Conservation (phyloP, 257 asterid genomes). For the Coffea eugenioides region DNA sequence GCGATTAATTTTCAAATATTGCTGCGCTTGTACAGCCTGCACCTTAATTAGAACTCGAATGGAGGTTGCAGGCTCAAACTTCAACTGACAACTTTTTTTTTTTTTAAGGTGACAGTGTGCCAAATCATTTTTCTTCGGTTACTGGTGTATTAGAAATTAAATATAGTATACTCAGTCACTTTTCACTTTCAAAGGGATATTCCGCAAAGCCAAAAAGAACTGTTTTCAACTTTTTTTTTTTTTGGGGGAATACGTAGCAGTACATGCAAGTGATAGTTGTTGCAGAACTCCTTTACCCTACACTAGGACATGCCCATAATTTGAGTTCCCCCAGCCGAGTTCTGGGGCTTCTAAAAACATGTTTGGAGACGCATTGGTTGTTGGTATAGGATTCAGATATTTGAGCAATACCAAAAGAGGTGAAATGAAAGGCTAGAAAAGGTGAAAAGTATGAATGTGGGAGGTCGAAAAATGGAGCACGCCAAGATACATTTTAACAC, state of each 20-base stretch:
- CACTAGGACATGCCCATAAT: constrained; percentile 4
- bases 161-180: neutral
- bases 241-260: neutral
- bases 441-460: constrained; percentile 9
- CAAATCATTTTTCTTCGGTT: too few species aligned
- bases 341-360: constrained; percentile 28
- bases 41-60: neutral
- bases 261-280: neutral
- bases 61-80: neutral
- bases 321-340: constrained; percentile 13
- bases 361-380: constrained; percentile 26
- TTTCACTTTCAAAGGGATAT: constrained; percentile 4
- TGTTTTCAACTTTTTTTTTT: too few species aligned
- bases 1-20: too few species aligned
- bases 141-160: neutral
- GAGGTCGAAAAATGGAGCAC: constrained; percentile 46
- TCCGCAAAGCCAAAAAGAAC: constrained; percentile 1
- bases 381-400: constrained; percentile 19
- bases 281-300: neutral
- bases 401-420: constrained; percentile 18
- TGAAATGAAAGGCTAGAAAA: constrained; percentile 19
- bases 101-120: too few species aligned
- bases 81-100: neutral
- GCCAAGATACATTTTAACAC: constrained; percentile 41
- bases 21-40: neutral